A percentile compares a stretch with the other conserved stretches of the same genome.
phyloP scores from a whole-genome alignment of 2,329 filamentous ascomycete species.

The Microdochium nivale region DNA sequence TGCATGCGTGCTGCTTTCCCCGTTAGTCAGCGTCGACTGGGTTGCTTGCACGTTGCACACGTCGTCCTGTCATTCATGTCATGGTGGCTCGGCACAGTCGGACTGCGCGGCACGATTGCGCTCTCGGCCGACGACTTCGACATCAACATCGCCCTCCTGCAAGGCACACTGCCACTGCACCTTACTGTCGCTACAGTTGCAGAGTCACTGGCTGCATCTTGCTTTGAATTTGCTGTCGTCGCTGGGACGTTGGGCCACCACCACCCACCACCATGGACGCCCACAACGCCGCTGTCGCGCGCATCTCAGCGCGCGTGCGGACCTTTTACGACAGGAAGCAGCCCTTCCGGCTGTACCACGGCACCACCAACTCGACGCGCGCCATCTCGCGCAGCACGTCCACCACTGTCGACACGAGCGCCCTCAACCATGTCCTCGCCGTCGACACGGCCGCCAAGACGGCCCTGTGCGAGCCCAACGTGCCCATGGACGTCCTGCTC shows the following conservation, averaged over 20 bases:
- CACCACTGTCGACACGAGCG: slow-evolving; percentile 59
- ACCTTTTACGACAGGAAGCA: slow-evolving; percentile 32
- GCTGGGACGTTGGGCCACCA: background rate
- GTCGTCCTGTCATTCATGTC: background rate
- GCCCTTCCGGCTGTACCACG: slow-evolving; percentile 69
- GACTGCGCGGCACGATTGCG: background rate
- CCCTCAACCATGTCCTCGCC: slow-evolving; percentile 51
- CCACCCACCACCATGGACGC: slow-evolving; percentile 24
- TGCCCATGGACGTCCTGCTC: slow-evolving; percentile 57
- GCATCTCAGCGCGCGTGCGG: slow-evolving; percentile 32
- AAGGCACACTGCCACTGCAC: too few species aligned
- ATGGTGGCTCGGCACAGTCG: background rate
- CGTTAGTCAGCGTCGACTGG: too few species aligned
- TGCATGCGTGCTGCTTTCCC: too few species aligned
- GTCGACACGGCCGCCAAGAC: slow-evolving; percentile 45
- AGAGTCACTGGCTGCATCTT: background rate
- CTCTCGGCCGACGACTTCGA: background rate
- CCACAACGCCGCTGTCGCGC: slow-evolving; percentile 33
- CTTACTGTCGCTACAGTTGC: background rate
- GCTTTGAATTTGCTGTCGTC: background rate
- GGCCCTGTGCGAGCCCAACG: slow-evolving; percentile 62
- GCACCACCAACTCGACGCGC: slow-evolving; percentile 69
- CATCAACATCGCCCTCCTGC: too few species aligned
- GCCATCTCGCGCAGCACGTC: slow-evolving; percentile 36
- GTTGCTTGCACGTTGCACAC: too few species aligned